Percentiles rank a stretch among this genome's conserved stretches.
Conservation (phyloP, 2,329 filamentous ascomycete genomes). For the Colletotrichum sp. region DNA sequence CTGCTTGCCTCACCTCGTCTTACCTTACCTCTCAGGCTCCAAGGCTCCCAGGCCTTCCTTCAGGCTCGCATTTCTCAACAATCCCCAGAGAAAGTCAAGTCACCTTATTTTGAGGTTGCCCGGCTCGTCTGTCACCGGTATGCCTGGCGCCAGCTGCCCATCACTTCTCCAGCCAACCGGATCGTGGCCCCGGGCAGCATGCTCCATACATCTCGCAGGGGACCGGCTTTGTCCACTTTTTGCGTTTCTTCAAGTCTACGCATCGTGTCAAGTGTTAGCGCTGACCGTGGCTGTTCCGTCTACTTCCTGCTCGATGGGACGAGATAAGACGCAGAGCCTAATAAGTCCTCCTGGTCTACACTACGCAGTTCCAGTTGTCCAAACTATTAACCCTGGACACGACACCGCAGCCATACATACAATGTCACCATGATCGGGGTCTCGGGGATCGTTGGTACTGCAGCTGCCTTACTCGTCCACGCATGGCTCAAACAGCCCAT, state of each 20-base stretch:
- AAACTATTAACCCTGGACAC: neutral
- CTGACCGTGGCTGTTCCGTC: neutral
- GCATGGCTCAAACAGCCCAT: conserved; percentile 10
- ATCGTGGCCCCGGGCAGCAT: neutral
- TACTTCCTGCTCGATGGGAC: neutral
- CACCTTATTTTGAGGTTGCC: neutral
- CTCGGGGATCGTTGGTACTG: conserved; percentile 1
- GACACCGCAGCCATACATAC: neutral
- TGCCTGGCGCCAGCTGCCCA: conserved; percentile 10
- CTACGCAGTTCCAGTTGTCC: neutral
- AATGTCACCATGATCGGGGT: conserved; percentile 7
- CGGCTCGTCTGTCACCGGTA: neutral
- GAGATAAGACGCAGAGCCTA: neutral
- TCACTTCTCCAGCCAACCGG: conserved; percentile 4
- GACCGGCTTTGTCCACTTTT: conserved; percentile 9
- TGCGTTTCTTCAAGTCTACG: conserved; percentile 2
- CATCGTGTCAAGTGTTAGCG: neutral
- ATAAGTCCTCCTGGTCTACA: neutral
- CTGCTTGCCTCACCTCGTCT: neutral
- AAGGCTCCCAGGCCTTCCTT: neutral
- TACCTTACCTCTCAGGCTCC: neutral
- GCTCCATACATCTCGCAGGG: neutral
- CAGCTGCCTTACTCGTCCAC: conserved; percentile 8
- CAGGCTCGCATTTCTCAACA: neutral
- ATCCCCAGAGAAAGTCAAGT: neutral